phyloP scores from a whole-genome alignment of 1,139 yeast genomes.

The Diutina pseudorugosa region DNA sequence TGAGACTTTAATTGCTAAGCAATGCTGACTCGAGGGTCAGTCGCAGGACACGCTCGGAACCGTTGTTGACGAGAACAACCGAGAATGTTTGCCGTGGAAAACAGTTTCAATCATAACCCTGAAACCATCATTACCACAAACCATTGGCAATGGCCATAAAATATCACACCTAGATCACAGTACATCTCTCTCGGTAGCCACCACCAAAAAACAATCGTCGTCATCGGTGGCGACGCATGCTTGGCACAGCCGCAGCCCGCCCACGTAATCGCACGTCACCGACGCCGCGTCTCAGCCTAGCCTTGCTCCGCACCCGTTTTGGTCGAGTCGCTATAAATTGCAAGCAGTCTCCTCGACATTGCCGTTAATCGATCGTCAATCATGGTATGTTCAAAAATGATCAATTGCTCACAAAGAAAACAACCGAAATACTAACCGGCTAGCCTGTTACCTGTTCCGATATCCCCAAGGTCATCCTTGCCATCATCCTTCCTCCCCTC shows the following conservation, averaged over 20 bases:
- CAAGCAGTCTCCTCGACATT: neutral
- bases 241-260: neutral
- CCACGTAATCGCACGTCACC: neutral
- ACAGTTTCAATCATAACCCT: too few species aligned
- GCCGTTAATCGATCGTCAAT: neutral
- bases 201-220: neutral
- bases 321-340: neutral
- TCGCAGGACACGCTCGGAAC: neutral
- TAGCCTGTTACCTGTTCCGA: conserved; percentile 4
- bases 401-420: too few species aligned
- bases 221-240: neutral
- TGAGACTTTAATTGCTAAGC: neutral
- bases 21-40: neutral
- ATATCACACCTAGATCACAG: too few species aligned
- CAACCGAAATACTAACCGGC: neutral
- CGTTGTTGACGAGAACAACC: too few species aligned
- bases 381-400: neutral
- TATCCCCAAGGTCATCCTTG: conserved; percentile 3
- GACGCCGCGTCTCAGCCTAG: neutral
- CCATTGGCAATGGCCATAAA: too few species aligned
- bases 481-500: conserved; percentile 25
- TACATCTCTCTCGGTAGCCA: too few species aligned
- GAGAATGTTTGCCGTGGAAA: too few species aligned
- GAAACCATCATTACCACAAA: too few species aligned
- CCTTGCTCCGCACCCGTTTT: neutral